Conservation (phyloP, 768 basidiomycete genomes). For the Podaxis carcinomalis region DNA sequence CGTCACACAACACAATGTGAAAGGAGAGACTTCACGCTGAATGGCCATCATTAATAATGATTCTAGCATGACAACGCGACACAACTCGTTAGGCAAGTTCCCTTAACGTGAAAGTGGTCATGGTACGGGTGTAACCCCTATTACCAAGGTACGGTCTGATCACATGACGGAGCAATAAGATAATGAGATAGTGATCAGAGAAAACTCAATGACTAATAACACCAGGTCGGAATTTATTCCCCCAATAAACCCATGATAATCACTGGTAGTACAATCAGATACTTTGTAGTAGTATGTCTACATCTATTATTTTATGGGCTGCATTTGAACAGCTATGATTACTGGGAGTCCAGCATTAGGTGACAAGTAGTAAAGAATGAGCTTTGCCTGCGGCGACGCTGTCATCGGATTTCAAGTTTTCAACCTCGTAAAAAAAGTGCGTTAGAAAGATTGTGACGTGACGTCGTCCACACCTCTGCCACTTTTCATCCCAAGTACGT, state of each 20-base stretch:
- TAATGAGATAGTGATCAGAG: background rate
- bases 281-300: too few relatives aligned
- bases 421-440: too few relatives aligned
- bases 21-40: too few relatives aligned
- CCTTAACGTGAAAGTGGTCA: slow-evolving; percentile 30
- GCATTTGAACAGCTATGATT: too few relatives aligned
- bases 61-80: slow-evolving; percentile 59
- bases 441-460: background rate
- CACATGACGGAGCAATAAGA: background rate
- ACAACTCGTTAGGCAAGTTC: slow-evolving; percentile 63
- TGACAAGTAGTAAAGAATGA: too few relatives aligned
- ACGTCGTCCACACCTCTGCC: background rate
- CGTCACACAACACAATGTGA: too few relatives aligned
- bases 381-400: too few relatives aligned
- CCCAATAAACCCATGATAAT: background rate
- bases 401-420: too few relatives aligned
- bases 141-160: background rate
- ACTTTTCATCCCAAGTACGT: background rate
- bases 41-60: slow-evolving; percentile 19
- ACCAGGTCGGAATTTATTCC: background rate
- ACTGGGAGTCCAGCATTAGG: too few relatives aligned
- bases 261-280: too few relatives aligned
- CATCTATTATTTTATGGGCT: too few relatives aligned
- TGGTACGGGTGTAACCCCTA: background rate
- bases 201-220: background rate